Evolutionary conservation across 805 yeast genomes (phyloP).

Genomic region (Barnettozyma vustinii): DNA sequence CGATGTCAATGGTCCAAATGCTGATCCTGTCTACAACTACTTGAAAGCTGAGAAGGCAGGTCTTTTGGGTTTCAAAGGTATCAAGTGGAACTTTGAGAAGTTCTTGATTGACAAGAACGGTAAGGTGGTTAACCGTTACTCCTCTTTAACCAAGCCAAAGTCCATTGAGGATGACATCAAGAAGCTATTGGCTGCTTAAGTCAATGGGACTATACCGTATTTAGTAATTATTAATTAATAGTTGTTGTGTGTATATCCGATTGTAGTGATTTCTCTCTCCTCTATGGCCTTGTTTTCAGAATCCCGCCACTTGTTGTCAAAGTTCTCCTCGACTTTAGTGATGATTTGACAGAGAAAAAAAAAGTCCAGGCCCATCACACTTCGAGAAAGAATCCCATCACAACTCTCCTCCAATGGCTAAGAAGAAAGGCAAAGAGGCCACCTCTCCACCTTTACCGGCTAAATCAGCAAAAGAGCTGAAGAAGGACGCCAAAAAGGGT

Average conservation of each 20-base stretch:
- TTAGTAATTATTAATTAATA: too few relatives aligned
- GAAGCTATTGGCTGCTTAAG: constrained; percentile 38
- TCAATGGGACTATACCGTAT: too few relatives aligned
- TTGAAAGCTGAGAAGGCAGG: constrained; percentile 64
- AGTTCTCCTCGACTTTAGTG: too few relatives aligned
- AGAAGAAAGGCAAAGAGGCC: constrained; percentile 3
- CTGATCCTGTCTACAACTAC: constrained; percentile 76
- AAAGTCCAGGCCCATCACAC: not conserved
- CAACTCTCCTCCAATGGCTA: not conserved
- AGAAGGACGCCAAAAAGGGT: not conserved
- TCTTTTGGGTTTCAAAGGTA: constrained; percentile 61
- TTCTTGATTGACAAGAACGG: constrained; percentile 58
- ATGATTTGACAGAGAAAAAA: not conserved
- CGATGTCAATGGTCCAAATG: constrained; percentile 80
- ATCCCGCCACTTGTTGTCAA: too few relatives aligned
- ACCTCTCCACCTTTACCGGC: not conserved
- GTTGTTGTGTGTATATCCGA: too few relatives aligned
- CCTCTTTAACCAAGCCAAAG: constrained; percentile 64
- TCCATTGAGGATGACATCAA: constrained; percentile 55
- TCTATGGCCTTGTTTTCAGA: too few relatives aligned
- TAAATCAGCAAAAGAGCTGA: not conserved
- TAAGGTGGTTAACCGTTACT: constrained; percentile 56
- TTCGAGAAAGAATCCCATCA: not conserved
- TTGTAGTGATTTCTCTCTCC: not conserved
- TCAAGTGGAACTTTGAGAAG: constrained; percentile 80